Base-by-base conservation (phyloP, 306 rosid species). In the Inga laurina region DNA sequence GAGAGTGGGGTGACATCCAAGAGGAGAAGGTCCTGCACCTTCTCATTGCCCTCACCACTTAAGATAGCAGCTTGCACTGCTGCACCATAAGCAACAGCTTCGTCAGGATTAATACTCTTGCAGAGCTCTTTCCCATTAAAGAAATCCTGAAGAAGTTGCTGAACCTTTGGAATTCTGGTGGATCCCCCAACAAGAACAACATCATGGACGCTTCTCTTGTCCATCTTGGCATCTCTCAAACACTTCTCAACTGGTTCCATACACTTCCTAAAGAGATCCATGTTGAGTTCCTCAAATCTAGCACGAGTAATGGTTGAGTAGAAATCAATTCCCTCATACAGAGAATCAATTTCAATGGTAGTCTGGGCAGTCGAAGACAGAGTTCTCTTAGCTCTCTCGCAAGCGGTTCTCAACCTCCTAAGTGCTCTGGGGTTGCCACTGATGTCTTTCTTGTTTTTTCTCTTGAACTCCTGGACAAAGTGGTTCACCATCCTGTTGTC, bases 21-120 rank as follows among this genome's bases (percentile, higher is more conserved):
- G 0, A 91, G 82, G 41, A 91, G 92, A 43, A 91, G 92, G 79
- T 91, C 95, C 87, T 91, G 95, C 9, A 91, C 95, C 91, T 91
- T 91, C 89, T 91, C 95, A 34, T 91, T 91, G 3, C 95, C 95
- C 85, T 91, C 95, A 39, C 95, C 93, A 10, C 93, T 90, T 80
- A 90, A 82, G 65, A 90, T 90, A 12, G 93, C 93, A 16, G 93
- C 93, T 80, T 91, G 95, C 4, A 91, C 95, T 0, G 93, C 95
- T 14, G 95, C 95, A 21, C 95, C 95, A 5, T 91, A 91, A 7
- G 95, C 95, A 35, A 91, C 95, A 0, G 93, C 95, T 85, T 91
- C 95, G 13, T 91, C 95, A 0, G 95, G 95, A 72, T 91, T 91
- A 37, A 91, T 91, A 80, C 95, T 91, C 93, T 91, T 90, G 90